Conservation (phyloP, 78 protist species). For the Dictyostelium citrinum region DNA sequence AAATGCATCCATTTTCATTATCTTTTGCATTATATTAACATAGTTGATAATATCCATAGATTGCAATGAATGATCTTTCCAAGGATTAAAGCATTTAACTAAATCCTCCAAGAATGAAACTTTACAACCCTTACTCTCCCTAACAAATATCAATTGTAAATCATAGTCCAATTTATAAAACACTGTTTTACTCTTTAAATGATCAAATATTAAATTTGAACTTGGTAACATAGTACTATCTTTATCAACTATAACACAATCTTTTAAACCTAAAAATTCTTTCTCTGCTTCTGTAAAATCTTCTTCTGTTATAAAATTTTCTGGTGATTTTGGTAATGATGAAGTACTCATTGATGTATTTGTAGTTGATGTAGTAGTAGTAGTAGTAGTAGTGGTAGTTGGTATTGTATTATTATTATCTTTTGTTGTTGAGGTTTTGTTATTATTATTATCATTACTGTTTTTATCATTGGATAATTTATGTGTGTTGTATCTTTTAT, state of each 20-base stretch:
- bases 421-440: neutral
- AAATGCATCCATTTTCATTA: neutral
- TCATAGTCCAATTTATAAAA: slow-evolving; percentile 2
- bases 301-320: neutral
- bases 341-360: neutral
- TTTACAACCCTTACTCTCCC: neutral
- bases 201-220: neutral
- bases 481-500: neutral
- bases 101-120: neutral
- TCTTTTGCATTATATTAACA: neutral
- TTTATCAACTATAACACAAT: neutral
- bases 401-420: neutral
- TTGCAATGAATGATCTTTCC: neutral
- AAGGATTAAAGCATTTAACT: slow-evolving; percentile 5
- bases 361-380: neutral
- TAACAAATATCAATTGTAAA: neutral
- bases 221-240: neutral
- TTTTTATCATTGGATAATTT: neutral
- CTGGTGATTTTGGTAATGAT: neutral
- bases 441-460: neutral
- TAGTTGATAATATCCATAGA: neutral
- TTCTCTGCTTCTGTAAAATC: neutral
- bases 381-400: neutral
- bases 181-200: neutral
- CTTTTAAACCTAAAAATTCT: neutral